These are phyloP conservation scores for Yamadazyma songkhlaensis DNA, from an alignment of 1,139 yeast genomes.

Conservation along the genomic window DNA sequence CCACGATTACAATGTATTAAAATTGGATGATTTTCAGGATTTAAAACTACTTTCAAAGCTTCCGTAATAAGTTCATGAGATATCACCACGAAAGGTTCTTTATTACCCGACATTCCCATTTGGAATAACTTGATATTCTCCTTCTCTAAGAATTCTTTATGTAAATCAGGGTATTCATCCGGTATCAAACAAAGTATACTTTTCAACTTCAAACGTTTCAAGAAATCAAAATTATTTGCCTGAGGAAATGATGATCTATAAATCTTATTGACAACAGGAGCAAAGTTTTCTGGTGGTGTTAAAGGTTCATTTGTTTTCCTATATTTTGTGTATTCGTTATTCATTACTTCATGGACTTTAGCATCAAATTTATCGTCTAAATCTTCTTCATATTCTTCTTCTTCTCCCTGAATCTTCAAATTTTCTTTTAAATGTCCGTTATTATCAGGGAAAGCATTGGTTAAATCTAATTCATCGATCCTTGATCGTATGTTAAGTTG, in stretches of 20 bases:
- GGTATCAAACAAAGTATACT: slow-evolving; percentile 84
- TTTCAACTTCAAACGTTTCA: slow-evolving; percentile 60
- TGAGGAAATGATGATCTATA: slow-evolving; percentile 91
- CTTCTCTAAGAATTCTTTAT: slow-evolving; percentile 56
- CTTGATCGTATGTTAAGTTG: slow-evolving; percentile 34
- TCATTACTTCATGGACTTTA: slow-evolving; percentile 21
- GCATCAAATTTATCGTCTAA: slow-evolving; percentile 42
- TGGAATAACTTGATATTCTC: slow-evolving; percentile 73
- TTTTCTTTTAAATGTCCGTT: slow-evolving; percentile 19
- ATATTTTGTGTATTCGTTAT: slow-evolving; percentile 8
- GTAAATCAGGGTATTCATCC: slow-evolving; percentile 84
- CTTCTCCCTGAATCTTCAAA: slow-evolving; percentile 14
- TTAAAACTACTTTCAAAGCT: slow-evolving; percentile 75
- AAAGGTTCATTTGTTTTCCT: slow-evolving; percentile 18
- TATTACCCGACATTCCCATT: slow-evolving; percentile 92
- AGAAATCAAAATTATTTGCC: slow-evolving; percentile 71
- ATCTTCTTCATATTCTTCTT: slow-evolving; percentile 38
- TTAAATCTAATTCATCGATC: slow-evolving; percentile 21
- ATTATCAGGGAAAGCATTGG: slow-evolving; percentile 4
- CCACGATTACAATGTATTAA: slow-evolving; percentile 95
- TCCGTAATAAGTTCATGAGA: slow-evolving; percentile 74
- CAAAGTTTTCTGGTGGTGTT: slow-evolving; percentile 89
- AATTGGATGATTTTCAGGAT: slow-evolving; percentile 87
- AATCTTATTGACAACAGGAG: slow-evolving; percentile 75
- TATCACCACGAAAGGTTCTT: slow-evolving; percentile 88